These are phyloP conservation scores for Amanita inopinata DNA, from an alignment of 768 basidiomycete species.

Conservation along the genomic window DNA sequence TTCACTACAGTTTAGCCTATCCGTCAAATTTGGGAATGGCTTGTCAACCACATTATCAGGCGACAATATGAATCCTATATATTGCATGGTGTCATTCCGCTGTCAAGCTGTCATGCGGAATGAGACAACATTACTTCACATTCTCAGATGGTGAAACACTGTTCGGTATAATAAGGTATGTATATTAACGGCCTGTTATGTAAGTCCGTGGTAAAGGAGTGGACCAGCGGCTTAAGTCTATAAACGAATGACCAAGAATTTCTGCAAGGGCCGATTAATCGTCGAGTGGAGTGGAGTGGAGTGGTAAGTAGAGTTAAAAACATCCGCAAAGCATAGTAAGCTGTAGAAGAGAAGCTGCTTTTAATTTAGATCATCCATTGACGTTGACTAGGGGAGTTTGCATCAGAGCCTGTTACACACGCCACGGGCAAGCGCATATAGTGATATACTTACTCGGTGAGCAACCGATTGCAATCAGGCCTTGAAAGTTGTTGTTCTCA, in stretches of 20 bases:
- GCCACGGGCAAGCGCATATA: no score
- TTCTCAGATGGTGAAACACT: neutral
- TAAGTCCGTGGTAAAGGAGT: conserved; percentile 4
- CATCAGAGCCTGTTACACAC: neutral
- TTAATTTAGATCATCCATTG: conserved; percentile 12
- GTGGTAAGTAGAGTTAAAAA: neutral
- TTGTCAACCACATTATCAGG: no score
- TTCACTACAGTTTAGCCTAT: neutral
- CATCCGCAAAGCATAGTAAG: neutral
- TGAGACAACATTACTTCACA: no score
- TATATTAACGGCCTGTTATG: neutral
- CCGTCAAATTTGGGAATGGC: no score
- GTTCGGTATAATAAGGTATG: neutral
- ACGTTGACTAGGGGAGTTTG: conserved; percentile 14
- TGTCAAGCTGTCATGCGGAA: no score
- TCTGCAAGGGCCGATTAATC: neutral
- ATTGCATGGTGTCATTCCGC: neutral
- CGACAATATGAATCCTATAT: no score
- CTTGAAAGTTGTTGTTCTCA: conserved; percentile 31
- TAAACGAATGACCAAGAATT: conserved; percentile 2
- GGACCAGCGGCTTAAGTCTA: neutral
- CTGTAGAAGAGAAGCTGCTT: neutral
- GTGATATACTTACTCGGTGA: conserved; percentile 25
- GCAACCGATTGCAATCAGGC: conserved; percentile 34
- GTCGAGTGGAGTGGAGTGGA: neutral